A percentile compares a stretch with the other conserved stretches of the same genome.
Conservation (phyloP, 495 filamentous ascomycete species). For the Podospora pseudoanserina region DNA sequence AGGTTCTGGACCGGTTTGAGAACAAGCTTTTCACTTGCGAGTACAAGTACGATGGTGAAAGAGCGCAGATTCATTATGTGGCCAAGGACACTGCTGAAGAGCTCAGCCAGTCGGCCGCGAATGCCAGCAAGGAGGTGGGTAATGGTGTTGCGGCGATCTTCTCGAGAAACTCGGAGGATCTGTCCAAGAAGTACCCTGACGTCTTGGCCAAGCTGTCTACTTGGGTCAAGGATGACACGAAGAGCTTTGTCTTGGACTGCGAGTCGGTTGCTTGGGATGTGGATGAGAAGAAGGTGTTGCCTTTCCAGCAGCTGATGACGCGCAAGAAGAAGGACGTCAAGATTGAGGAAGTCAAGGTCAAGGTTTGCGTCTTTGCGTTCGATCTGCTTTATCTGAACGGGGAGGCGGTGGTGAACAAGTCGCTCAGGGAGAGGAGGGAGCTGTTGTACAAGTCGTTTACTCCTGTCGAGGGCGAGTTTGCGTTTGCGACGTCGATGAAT, state of each 20-base stretch:
- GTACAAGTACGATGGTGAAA: constrained; percentile 97
- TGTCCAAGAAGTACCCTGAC: constrained; percentile 97
- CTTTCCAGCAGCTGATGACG: constrained; percentile 98
- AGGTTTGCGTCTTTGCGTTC: constrained; percentile 97
- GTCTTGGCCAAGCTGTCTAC: constrained; percentile 78
- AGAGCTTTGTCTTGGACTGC: constrained; percentile 94
- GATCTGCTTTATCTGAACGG: constrained; percentile 93
- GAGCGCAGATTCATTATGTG: constrained; percentile 96
- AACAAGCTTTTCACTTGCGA: constrained; percentile 95
- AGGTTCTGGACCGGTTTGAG: constrained; percentile 96
- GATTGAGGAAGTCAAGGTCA: constrained; percentile 92
- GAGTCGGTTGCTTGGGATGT: constrained; percentile 98
- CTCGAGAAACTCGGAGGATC: constrained; percentile 91
- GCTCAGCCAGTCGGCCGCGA: constrained; percentile 48
- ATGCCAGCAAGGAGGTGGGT: constrained; percentile 47
- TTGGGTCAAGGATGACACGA: constrained; percentile 86
- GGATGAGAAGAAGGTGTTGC: constrained; percentile 85
- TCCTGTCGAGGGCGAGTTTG: constrained; percentile 81
- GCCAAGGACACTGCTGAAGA: constrained; percentile 71
- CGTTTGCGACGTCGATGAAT: constrained; percentile 82
- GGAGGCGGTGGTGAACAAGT: constrained; percentile 81
- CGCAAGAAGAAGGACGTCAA: constrained; percentile 97
- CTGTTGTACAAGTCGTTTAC: constrained; percentile 71
- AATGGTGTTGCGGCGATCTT: constrained; percentile 83
- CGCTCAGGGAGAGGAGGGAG: constrained; percentile 78